phyloP scores from a whole-genome alignment of 2,329 filamentous ascomycete genomes.

The Trichoderma sp. region DNA sequence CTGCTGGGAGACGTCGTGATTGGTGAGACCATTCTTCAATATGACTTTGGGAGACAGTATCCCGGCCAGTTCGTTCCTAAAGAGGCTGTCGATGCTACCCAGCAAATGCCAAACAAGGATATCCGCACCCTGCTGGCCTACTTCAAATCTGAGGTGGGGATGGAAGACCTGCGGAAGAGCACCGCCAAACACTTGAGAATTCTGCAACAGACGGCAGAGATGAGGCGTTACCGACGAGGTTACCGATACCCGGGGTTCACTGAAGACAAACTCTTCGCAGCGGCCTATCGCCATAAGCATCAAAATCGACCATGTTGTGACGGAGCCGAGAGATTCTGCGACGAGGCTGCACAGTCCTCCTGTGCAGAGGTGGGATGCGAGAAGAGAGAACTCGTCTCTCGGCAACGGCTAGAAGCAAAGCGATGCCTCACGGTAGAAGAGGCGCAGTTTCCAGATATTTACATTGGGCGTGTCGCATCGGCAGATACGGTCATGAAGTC shows the following conservation, averaged over 20 bases:
- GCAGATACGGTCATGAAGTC: slow-evolving; percentile 46
- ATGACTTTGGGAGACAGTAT: slow-evolving; percentile 36
- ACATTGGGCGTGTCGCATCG: slow-evolving; percentile 43
- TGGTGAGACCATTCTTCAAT: slow-evolving; percentile 37
- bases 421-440: neutral
- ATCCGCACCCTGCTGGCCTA: slow-evolving; percentile 35
- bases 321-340: neutral
- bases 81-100: slow-evolving; percentile 29
- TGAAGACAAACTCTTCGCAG: neutral
- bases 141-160: slow-evolving; percentile 21
- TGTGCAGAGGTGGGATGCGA: neutral
- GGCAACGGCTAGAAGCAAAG: neutral
- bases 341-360: neutral
- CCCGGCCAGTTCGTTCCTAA: slow-evolving; percentile 34
- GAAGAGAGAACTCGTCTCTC: neutral
- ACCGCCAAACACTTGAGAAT: neutral
- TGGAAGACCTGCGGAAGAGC: neutral
- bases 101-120: slow-evolving; percentile 32
- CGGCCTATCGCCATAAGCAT: neutral
- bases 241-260: neutral
- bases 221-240: neutral
- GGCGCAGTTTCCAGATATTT: slow-evolving; percentile 13
- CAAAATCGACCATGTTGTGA: neutral
- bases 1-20: slow-evolving; percentile 38
- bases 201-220: slow-evolving; percentile 10